These are phyloP conservation scores for Pseudocohnilembus persalinus DNA, from an alignment of 169 alveolate species.

Conservation along the genomic window DNA sequence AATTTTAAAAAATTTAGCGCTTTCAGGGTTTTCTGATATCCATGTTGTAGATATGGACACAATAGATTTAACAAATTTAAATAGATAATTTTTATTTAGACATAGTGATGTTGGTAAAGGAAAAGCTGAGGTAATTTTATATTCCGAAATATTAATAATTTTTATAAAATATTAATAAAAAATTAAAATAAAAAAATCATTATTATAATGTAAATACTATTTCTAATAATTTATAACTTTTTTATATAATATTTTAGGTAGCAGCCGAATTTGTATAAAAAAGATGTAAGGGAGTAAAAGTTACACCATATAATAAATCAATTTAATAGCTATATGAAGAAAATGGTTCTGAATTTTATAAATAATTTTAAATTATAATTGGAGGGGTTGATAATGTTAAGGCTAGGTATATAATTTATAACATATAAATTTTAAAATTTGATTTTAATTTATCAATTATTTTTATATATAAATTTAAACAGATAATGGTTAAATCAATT, in stretches of 20 bases:
- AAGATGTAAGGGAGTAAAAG: conserved; percentile 53
- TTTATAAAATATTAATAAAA: too few species aligned
- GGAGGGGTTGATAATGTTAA: conserved; percentile 92
- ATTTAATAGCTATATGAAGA: conserved; percentile 52
- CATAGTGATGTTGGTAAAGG: conserved; percentile 86
- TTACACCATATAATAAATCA: conserved; percentile 61
- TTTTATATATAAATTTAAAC: conserved; percentile 74
- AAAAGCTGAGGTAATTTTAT: conserved; percentile 90
- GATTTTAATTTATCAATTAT: conserved; percentile 57
- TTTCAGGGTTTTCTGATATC: conserved; percentile 91
- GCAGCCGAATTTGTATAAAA: conserved; percentile 4
- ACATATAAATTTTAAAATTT: conserved; percentile 80
- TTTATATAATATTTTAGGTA: background rate
- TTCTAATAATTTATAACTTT: background rate
- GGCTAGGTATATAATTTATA: conserved; percentile 87
- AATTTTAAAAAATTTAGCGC: conserved; percentile 92
- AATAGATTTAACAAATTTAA: conserved; percentile 95
- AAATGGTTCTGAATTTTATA: conserved; percentile 66
- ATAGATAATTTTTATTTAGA: conserved; percentile 97
- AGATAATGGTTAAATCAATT: conserved; percentile 82
- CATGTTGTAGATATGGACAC: conserved; percentile 96
- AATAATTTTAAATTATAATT: conserved; percentile 81
- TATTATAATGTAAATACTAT: too few species aligned
- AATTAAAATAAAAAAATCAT: too few species aligned
- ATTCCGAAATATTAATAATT: too few species aligned